These are phyloP conservation scores for Leccinum broughii DNA, from an alignment of 768 basidiomycete genomes.

Conservation along the genomic window DNA sequence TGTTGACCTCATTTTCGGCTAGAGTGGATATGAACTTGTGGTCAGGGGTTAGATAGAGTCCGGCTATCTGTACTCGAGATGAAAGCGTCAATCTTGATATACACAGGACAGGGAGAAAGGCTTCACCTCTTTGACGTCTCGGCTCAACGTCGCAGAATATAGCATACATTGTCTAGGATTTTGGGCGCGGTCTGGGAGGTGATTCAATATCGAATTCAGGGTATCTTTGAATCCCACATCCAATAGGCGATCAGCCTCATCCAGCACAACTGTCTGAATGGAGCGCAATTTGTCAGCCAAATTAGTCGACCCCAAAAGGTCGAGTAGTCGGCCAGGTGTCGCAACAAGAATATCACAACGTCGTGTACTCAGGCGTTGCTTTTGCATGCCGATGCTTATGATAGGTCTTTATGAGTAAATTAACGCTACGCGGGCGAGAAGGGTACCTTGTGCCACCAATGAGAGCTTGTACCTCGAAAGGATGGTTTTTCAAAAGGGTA, in stretches of 20 bases:
- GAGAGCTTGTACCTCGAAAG: constrained; percentile 45
- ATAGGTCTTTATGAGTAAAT: constrained; percentile 4
- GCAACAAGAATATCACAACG: constrained; percentile 62
- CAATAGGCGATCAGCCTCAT: constrained; percentile 74
- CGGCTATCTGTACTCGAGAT: constrained; percentile 22
- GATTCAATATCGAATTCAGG: constrained; percentile 59
- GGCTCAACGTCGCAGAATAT: constrained; percentile 75
- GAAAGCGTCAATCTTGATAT: not conserved
- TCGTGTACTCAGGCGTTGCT: constrained; percentile 25
- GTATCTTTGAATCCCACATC: constrained; percentile 73
- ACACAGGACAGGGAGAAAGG: not conserved
- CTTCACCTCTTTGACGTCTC: constrained; percentile 58
- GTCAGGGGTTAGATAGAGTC: constrained; percentile 27
- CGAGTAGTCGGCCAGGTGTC: constrained; percentile 74
- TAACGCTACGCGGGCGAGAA: not conserved
- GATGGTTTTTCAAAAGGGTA: constrained; percentile 41
- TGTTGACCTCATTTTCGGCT: constrained; percentile 54
- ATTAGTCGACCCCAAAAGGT: constrained; percentile 55
- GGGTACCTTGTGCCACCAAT: constrained; percentile 57
- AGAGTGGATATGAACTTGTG: constrained; percentile 59
- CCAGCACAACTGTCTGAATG: constrained; percentile 55
- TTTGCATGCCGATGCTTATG: constrained; percentile 27
- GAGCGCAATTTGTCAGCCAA: constrained; percentile 38
- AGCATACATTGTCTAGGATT: constrained; percentile 64
- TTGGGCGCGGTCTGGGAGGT: constrained; percentile 43